Evolutionary conservation across 371 early-diverging fungal species (phyloP).

Genomic region (Thermomucor indicae-seudaticae): DNA sequence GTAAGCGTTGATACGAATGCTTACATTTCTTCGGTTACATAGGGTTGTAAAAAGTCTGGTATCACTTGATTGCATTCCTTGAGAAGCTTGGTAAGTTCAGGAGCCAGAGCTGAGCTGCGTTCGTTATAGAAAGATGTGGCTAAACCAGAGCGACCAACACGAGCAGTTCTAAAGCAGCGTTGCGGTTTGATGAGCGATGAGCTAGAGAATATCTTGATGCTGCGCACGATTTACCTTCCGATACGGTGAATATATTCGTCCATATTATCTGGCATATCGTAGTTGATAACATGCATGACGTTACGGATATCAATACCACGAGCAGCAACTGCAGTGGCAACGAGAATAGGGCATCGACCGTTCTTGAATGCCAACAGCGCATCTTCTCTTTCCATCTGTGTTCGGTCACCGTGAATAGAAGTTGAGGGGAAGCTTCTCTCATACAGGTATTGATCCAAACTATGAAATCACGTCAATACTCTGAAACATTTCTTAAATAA

Average conservation of each 20-base stretch:
- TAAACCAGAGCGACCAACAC: slow-evolving; percentile 68
- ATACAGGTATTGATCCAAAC: slow-evolving; percentile 69
- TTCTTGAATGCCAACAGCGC: slow-evolving; percentile 74
- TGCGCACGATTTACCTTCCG: slow-evolving; percentile 55
- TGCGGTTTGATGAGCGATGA: no score
- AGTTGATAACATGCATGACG: slow-evolving; percentile 84
- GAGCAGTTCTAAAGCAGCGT: slow-evolving; percentile 55
- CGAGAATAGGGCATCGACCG: slow-evolving; percentile 74
- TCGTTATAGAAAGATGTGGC: slow-evolving; percentile 75
- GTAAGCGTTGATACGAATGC: no score
- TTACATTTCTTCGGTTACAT: slow-evolving; percentile 32
- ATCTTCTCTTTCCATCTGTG: slow-evolving; percentile 78
- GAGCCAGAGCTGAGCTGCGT: slow-evolving; percentile 41
- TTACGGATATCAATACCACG: slow-evolving; percentile 89
- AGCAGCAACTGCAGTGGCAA: slow-evolving; percentile 92
- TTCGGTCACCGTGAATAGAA: slow-evolving; percentile 74
- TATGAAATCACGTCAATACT: slow-evolving; percentile 2
- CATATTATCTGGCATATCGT: slow-evolving; percentile 72
- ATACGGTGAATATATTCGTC: slow-evolving; percentile 87
- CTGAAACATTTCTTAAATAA: slow-evolving; percentile 46
- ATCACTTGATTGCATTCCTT: slow-evolving; percentile 77
- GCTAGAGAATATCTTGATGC: background rate
- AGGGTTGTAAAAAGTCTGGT: slow-evolving; percentile 67
- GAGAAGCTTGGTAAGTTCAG: slow-evolving; percentile 71
- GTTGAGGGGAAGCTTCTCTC: slow-evolving; percentile 63